Evolutionary conservation across 441 rosid species (phyloP).

Genomic region (Codiaeum variegatum): DNA sequence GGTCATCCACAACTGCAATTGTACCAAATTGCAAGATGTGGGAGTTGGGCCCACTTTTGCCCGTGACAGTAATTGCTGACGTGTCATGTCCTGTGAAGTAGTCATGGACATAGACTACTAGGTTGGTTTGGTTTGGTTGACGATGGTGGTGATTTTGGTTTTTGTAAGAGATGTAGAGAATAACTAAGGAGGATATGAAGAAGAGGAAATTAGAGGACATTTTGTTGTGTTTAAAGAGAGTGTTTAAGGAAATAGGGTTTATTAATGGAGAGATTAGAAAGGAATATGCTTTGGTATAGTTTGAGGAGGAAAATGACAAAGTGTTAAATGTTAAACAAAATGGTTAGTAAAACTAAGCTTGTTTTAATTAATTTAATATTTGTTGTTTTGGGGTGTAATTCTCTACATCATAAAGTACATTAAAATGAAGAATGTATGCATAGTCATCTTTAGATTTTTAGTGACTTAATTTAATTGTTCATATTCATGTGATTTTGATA

Average conservation of each 20-base stretch:
- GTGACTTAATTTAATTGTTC: background rate
- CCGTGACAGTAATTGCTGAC: conserved; percentile 34
- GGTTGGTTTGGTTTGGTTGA: conserved; percentile 27
- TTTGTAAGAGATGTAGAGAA: conserved; percentile 31
- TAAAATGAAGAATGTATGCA: background rate
- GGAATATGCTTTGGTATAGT: conserved; percentile 23
- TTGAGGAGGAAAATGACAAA: conserved; percentile 11
- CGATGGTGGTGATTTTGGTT: conserved; percentile 19
- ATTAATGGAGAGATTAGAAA: background rate
- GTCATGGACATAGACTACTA: conserved; percentile 41
- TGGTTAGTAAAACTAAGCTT: conserved; percentile 2
- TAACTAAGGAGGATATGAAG: conserved; percentile 19
- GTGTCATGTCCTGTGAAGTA: conserved; percentile 31
- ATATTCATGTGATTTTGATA: too few relatives aligned
- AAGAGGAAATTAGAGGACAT: conserved; percentile 33
- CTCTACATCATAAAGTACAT: background rate
- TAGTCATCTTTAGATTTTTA: background rate
- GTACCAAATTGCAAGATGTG: conserved; percentile 37
- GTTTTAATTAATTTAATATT: background rate
- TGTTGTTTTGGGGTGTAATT: background rate
- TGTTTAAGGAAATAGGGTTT: background rate
- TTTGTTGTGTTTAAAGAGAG: background rate
- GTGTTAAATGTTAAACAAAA: background rate
- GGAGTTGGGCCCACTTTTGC: conserved; percentile 23
- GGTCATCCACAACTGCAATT: conserved; percentile 37